Conservation (phyloP, 345 rosid species). For the Lepidium didymum region DNA sequence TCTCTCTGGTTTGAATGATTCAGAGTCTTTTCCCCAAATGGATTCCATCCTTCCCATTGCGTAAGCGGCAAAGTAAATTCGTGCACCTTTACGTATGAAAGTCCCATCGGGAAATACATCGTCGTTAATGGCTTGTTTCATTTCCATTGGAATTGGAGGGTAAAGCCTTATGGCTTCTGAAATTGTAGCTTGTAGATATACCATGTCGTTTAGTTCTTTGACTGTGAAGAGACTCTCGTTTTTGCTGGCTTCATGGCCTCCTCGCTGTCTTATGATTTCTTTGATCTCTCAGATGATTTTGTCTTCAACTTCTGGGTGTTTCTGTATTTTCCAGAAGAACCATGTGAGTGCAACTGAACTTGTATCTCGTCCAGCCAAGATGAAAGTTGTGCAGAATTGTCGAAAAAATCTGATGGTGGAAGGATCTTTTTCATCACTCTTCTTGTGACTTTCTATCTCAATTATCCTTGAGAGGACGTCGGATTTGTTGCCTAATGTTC, state of each 20-base stretch:
- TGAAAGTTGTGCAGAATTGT: constrained; percentile 44
- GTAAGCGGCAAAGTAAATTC: constrained; percentile 49
- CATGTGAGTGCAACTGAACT: constrained; percentile 43
- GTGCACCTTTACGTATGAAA: constrained; percentile 36
- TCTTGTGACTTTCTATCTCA: constrained; percentile 30
- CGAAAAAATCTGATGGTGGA: constrained; percentile 24
- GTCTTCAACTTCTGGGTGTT: constrained; percentile 35
- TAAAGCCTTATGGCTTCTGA: constrained; percentile 49
- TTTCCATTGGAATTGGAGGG: constrained; percentile 64
- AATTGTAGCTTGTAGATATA: constrained; percentile 47
- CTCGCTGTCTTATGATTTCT: constrained; percentile 16
- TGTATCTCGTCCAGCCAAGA: constrained; percentile 59
- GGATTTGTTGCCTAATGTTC: constrained; percentile 13
- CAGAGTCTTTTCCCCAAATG: constrained; percentile 48
- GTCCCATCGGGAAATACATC: constrained; percentile 59
- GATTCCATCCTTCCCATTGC: constrained; percentile 64
- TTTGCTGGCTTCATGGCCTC: not conserved
- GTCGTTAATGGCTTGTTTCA: constrained; percentile 42
- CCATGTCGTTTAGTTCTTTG: constrained; percentile 36
- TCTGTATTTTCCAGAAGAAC: constrained; percentile 44
- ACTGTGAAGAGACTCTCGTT: constrained; percentile 25
- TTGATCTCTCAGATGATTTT: constrained; percentile 23
- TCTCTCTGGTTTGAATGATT: constrained; percentile 52
- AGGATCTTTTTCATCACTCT: constrained; percentile 30
- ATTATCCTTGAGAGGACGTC: constrained; percentile 64